phyloP scores from a whole-genome alignment of 345 rosid genomes.

The Gossypium raimondii region DNA sequence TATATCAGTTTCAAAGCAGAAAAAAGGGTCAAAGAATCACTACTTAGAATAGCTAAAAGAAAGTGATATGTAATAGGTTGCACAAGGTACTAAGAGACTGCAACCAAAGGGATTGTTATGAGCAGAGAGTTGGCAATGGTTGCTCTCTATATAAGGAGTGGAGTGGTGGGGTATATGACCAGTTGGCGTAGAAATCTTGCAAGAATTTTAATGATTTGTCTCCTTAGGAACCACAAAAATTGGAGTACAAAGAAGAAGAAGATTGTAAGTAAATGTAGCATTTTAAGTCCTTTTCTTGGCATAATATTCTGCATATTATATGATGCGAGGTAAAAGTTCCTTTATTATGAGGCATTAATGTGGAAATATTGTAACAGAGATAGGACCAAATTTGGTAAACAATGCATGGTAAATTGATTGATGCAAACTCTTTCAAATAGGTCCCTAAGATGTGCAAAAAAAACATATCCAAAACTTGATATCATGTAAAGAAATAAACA shows the following conservation, averaged over 20 bases:
- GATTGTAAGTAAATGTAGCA: neutral
- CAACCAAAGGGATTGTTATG: constrained; percentile 27
- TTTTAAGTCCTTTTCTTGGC: constrained; percentile 14
- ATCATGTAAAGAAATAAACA: constrained; percentile 4
- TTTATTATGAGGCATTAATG: neutral
- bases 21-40: neutral
- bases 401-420: constrained; percentile 4
- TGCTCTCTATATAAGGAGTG: constrained; percentile 44
- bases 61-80: neutral
- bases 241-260: constrained; percentile 14
- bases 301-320: constrained; percentile 1
- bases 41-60: neutral
- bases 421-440: neutral
- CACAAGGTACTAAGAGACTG: neutral
- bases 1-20: neutral
- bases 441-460: too few relatives aligned
- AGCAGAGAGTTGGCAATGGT: constrained; percentile 42
- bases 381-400: neutral
- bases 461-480: neutral
- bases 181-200: constrained; percentile 44
- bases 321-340: neutral
- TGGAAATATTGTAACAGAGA: neutral
- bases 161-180: constrained; percentile 36
- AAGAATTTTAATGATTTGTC: constrained; percentile 60
- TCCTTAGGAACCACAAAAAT: constrained; percentile 43